Evolutionary conservation across 164 flowering plant genomes (phyloP).

Genomic region (Nymphaea colorata): DNA sequence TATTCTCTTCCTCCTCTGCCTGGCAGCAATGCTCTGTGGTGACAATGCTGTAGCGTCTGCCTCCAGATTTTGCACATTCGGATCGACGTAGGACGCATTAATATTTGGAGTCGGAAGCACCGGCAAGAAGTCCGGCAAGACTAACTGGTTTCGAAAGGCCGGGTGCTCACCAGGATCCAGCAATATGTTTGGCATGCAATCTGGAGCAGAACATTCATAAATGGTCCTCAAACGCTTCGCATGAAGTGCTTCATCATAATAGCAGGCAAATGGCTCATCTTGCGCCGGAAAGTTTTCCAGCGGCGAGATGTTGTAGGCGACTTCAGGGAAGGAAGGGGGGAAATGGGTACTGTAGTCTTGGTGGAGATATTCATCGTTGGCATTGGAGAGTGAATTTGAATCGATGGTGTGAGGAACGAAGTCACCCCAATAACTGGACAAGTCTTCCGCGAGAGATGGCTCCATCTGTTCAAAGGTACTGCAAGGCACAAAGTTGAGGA

Average conservation of each 20-base stretch:
- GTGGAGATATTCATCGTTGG: slow-evolving; percentile 2
- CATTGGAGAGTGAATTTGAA: not conserved
- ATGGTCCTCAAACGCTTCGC: slow-evolving; percentile 5
- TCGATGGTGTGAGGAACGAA: not conserved
- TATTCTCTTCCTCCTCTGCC: slow-evolving; percentile 81
- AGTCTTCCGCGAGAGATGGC: not conserved
- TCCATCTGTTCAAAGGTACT: slow-evolving; percentile 2
- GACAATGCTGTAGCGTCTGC: slow-evolving; percentile 18
- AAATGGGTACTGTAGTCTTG: slow-evolving; percentile 1
- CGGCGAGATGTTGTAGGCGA: not conserved
- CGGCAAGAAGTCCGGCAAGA: not conserved
- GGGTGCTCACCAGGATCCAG: slow-evolving; percentile 3
- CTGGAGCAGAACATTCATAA: not conserved
- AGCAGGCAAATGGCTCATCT: slow-evolving; percentile 2
- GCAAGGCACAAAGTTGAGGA: not conserved
- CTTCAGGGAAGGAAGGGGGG: slow-evolving; percentile 1
- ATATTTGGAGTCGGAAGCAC: not conserved
- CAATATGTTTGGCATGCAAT: not conserved
- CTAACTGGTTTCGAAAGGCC: not conserved
- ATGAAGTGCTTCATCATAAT: not conserved
- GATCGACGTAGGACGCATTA: slow-evolving; percentile 1
- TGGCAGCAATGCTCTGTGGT: slow-evolving; percentile 70
- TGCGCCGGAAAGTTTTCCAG: slow-evolving; percentile 2
- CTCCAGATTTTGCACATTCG: not conserved
- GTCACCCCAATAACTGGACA: slow-evolving; percentile 4